phyloP scores from a whole-genome alignment of 805 yeast species.

The Myxozyma udenii region DNA sequence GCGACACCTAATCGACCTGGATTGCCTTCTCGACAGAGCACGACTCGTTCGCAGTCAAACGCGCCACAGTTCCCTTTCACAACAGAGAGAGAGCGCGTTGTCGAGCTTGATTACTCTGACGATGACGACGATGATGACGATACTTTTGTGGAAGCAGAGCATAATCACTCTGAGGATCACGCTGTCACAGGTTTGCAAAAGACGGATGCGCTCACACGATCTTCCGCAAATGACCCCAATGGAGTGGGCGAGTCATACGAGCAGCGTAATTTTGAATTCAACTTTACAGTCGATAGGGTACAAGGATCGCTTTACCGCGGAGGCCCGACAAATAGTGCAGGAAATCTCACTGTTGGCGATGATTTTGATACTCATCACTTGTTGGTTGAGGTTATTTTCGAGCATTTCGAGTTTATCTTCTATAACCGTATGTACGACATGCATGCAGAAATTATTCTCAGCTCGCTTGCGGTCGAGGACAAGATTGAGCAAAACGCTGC shows the following conservation, averaged over 20 bases:
- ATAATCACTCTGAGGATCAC: slow-evolving; percentile 4
- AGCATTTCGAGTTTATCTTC: slow-evolving; percentile 57
- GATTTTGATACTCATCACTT: slow-evolving; percentile 42
- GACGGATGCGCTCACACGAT: slow-evolving; percentile 9
- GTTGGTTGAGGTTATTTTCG: slow-evolving; percentile 70
- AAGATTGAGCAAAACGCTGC: slow-evolving; percentile 62
- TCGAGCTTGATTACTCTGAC: slow-evolving; percentile 19
- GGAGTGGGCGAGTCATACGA: slow-evolving; percentile 15
- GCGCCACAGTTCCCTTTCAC: slow-evolving; percentile 6
- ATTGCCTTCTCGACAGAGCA: not conserved
- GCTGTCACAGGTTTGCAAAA: not conserved
- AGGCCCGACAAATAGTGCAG: slow-evolving; percentile 35
- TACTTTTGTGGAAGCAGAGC: slow-evolving; percentile 22
- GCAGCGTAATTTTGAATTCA: slow-evolving; percentile 71
- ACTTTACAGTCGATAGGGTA: slow-evolving; percentile 64
- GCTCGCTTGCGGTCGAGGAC: slow-evolving; percentile 70
- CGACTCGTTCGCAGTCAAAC: not conserved
- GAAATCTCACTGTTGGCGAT: slow-evolving; percentile 45
- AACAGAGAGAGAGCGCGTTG: slow-evolving; percentile 6
- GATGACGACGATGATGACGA: slow-evolving; percentile 31
- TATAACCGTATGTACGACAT: slow-evolving; percentile 58
- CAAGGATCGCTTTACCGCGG: slow-evolving; percentile 63
- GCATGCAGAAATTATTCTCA: slow-evolving; percentile 61
- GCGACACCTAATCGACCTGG: not conserved
- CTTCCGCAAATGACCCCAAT: not conserved